Base-by-base conservation (phyloP, 2,329 filamentous ascomycete genomes). In the Ophiognomonia clavigignenti-juglandacearum region DNA sequence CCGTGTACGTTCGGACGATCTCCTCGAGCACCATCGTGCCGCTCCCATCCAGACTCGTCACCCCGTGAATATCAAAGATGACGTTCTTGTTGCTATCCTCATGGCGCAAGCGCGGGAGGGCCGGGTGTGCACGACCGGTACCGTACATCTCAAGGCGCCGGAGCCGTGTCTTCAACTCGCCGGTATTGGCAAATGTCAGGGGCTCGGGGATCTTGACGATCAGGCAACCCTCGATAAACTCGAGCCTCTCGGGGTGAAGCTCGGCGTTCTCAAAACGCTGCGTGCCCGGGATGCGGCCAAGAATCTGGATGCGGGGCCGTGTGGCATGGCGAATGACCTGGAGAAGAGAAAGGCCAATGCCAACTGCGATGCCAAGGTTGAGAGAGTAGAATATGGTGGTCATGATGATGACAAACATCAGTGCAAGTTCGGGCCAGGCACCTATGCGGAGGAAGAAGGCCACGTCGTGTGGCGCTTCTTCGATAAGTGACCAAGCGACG, bases 181-280 rank as follows among this genome's bases (percentile, higher is more conserved):
- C 93, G 0, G 93, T 97, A 64, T 98, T 98, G 60, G 92, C 92
- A 64, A 98, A 98, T 0, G 92, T 97, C 42, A 98, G 72, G 0
- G 93, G 93, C 62, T 98, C 93, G 0, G 93, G 92, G 46, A 98
- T 97, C 72, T 97, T 97, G 59, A 97, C 89, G 51, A 98, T 96
- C 9, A 98, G 72, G 51, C 88, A 95, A 14, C 92, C 88, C 54
- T 96, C 91, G 44, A 96, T 78, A 58, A 95, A 91, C 63, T 97
- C 92, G 3, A 97, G 74, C 23, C 78, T 75, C 37, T 85, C 82
- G 0, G 84, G 78, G 47, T 86, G 79, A 1, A 84, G 71, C 58
- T 84, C 91, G 1, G 91, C 90, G 58, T 95, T 95, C 54, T 92
- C 88, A 59, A 95, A 96, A 5, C 81, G 82, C 54, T 86, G 80